A percentile compares a stretch with the other conserved stretches of the same genome.
Conservation (phyloP, 371 early-diverging fungal genomes). For the Haplosporangium sp. region DNA sequence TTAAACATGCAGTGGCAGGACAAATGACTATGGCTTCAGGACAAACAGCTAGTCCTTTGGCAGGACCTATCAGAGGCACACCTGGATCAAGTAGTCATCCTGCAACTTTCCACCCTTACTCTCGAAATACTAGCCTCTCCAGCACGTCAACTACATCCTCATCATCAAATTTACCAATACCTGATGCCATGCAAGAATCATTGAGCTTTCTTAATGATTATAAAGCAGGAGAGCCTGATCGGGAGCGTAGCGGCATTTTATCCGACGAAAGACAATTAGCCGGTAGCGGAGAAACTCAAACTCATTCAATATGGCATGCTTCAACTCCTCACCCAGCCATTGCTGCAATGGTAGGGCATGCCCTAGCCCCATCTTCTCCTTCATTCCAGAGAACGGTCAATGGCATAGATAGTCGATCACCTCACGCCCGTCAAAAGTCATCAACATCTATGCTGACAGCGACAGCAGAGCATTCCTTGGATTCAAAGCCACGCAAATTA, state of each 20-base stretch:
- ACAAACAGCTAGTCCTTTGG: constrained; percentile 20
- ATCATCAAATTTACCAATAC: constrained; percentile 31
- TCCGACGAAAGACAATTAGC: constrained; percentile 4
- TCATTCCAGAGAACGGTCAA: constrained; percentile 34
- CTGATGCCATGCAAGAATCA: constrained; percentile 52
- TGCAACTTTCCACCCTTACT: constrained; percentile 35
- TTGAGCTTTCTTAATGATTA: constrained; percentile 47
- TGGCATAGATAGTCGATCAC: background rate
- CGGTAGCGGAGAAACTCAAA: background rate
- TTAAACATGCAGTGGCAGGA: constrained; percentile 34
- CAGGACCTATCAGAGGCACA: constrained; percentile 31
- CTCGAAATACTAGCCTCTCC: constrained; percentile 14
- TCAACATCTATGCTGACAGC: constrained; percentile 5
- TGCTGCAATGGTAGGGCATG: constrained; percentile 52
- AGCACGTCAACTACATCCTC: constrained; percentile 17
- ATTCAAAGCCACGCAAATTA: constrained; percentile 10
- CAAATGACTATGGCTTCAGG: constrained; percentile 38
- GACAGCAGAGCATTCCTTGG: constrained; percentile 13
- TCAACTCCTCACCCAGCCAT: constrained; percentile 54
- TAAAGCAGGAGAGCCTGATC: constrained; percentile 25
- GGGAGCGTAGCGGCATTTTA: constrained; percentile 5
- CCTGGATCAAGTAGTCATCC: constrained; percentile 15
- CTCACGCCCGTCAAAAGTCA: constrained; percentile 29
- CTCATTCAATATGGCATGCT: constrained; percentile 42
- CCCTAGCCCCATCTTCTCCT: constrained; percentile 39